Percentiles rank a stretch among this genome's conserved stretches.
These are phyloP conservation scores for Aspergillus neotritici DNA, from an alignment of 2,329 filamentous ascomycete genomes.

Conservation along the genomic window DNA sequence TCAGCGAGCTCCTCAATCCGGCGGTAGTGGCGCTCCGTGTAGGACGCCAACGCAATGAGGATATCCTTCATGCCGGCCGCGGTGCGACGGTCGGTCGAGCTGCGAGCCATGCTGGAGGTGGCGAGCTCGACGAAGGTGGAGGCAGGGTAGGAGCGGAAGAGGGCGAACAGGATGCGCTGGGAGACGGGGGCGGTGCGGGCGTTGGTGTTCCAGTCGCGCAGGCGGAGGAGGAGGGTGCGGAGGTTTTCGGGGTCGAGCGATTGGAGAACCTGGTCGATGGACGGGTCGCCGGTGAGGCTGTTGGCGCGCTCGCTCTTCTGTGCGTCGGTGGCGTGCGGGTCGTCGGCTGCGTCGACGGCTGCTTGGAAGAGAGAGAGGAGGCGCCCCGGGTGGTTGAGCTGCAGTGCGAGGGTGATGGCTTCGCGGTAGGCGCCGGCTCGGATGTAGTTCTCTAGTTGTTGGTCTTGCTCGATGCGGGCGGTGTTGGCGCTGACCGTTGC, in stretches of 20 bases:
- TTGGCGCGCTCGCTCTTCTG: constrained; percentile 23
- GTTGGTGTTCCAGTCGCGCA: constrained; percentile 98
- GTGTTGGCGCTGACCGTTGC: constrained; percentile 68
- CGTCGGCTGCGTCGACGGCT: constrained; percentile 69
- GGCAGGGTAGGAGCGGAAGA: constrained; percentile 77
- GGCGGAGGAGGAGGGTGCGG: constrained; percentile 69
- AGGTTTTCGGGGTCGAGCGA: constrained; percentile 78
- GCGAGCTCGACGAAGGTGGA: constrained; percentile 68
- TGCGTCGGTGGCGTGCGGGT: constrained; percentile 36
- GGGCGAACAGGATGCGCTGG: constrained; percentile 72
- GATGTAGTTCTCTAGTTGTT: constrained; percentile 89
- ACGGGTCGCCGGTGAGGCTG: constrained; percentile 42
- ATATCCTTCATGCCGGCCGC: constrained; percentile 70
- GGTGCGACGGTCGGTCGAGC: constrained; percentile 33
- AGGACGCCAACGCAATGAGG: constrained; percentile 76
- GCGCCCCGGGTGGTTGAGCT: constrained; percentile 88
- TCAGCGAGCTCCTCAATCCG: constrained; percentile 84
- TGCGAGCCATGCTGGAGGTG: constrained; percentile 25
- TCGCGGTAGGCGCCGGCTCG: constrained; percentile 82
- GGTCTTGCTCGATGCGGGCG: constrained; percentile 84
- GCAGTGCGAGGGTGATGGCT: constrained; percentile 83
- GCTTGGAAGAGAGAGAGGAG: constrained; percentile 77
- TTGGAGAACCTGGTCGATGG: constrained; percentile 78
- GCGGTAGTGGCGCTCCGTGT: constrained; percentile 89
- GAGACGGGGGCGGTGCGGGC: constrained; percentile 78